A percentile compares a stretch with the other conserved stretches of the same genome.
Evolutionary conservation across 208 protist species (phyloP).

Genomic region (Tritrichomonas musculus): DNA sequence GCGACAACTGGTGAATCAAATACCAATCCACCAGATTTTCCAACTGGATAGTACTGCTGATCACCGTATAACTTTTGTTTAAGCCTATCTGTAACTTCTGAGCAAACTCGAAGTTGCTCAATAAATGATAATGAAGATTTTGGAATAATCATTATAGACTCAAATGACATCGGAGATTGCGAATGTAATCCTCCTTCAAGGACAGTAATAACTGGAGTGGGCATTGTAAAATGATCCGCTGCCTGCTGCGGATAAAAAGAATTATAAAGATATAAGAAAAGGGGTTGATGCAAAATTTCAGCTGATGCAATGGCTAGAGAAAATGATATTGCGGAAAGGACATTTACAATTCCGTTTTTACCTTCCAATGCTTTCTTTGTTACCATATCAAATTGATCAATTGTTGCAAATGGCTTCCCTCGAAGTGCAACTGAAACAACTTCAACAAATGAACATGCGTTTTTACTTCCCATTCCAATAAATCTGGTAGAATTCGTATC

Average conservation of each 20-base stretch:
- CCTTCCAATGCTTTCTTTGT: neutral
- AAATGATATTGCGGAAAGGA: neutral
- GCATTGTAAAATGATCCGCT: neutral
- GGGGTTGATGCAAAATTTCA: neutral
- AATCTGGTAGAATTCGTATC: neutral
- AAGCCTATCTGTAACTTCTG: neutral
- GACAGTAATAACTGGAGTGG: neutral
- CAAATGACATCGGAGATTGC: neutral
- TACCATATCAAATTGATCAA: neutral
- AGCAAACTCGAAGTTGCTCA: constrained; percentile 19
- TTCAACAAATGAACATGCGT: neutral
- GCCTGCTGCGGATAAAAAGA: neutral
- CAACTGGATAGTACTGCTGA: neutral
- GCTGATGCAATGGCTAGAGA: neutral
- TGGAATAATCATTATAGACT: neutral
- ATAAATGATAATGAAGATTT: neutral
- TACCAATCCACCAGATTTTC: neutral
- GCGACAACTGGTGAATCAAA: neutral
- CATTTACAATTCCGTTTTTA: constrained; percentile 14
- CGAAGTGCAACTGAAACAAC: neutral
- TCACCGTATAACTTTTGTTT: neutral
- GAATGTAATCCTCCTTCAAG: constrained; percentile 11
- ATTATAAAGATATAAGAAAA: constrained; percentile 10
- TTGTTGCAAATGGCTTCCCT: neutral
- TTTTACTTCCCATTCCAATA: neutral